Percentiles rank a stretch among this genome's conserved stretches.
These are phyloP conservation scores for Aspergillus thermomutatus DNA, from an alignment of 2,329 filamentous ascomycete genomes.

Conservation along the genomic window DNA sequence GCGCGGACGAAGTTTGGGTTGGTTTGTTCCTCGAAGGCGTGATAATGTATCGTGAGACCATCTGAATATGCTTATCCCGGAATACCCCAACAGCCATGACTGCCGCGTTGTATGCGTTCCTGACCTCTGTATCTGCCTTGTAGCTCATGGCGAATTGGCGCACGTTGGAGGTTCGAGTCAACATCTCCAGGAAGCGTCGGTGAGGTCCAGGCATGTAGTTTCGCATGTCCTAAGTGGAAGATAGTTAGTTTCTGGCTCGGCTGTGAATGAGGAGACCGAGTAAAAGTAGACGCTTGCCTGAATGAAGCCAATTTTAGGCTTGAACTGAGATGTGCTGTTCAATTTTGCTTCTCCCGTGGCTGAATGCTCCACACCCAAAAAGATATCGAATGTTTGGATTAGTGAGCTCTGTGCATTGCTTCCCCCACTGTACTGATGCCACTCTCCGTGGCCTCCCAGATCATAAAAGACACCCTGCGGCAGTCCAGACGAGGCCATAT, in stretches of 20 bases:
- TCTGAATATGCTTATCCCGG: slow-evolving; percentile 46
- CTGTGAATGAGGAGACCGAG: slow-evolving; percentile 12
- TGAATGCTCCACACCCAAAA: slow-evolving; percentile 44
- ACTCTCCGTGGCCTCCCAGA: slow-evolving; percentile 40
- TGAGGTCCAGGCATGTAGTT: slow-evolving; percentile 50
- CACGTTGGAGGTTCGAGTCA: slow-evolving; percentile 41
- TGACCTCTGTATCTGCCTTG: neutral
- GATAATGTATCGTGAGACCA: slow-evolving; percentile 49
- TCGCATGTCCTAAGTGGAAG: slow-evolving; percentile 40
- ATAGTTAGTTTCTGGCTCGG: neutral
- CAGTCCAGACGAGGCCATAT: slow-evolving; percentile 45
- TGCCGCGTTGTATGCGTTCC: slow-evolving; percentile 39
- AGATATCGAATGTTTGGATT: slow-evolving; percentile 48
- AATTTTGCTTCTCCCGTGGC: slow-evolving; percentile 8
- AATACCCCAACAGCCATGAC: slow-evolving; percentile 41
- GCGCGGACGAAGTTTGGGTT: slow-evolving; percentile 14
- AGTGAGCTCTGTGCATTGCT: slow-evolving; percentile 51
- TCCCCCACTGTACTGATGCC: slow-evolving; percentile 46
- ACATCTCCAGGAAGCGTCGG: slow-evolving; percentile 43
- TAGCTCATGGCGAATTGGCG: slow-evolving; percentile 36
- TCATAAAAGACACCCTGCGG: slow-evolving; percentile 49
- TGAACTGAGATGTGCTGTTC: neutral
- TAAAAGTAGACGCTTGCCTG: slow-evolving; percentile 12
- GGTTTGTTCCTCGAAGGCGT: slow-evolving; percentile 34
- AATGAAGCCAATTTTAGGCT: slow-evolving; percentile 11